A percentile compares a stretch with the other conserved stretches of the same genome.
These are phyloP conservation scores for Chlorella vulgaris DNA, from an alignment of 139 green algal genomes.

Conservation along the genomic window DNA sequence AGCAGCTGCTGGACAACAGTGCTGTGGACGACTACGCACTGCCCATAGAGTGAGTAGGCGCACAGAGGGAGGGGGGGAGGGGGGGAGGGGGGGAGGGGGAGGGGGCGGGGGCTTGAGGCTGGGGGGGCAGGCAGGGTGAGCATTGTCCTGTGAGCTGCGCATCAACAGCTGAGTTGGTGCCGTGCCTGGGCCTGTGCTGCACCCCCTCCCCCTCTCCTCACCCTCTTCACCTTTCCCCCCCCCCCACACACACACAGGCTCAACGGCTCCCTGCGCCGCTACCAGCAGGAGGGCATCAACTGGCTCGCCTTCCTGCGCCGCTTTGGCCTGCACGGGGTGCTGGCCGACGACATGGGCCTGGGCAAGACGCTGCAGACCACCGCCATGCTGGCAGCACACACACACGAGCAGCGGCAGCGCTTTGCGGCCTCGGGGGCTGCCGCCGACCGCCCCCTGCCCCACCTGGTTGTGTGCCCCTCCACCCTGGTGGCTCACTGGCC, in stretches of 20 bases:
- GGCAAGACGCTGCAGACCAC: constrained; percentile 78
- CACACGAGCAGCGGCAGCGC: constrained; percentile 25
- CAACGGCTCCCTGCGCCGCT: constrained; percentile 68
- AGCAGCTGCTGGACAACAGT: constrained; percentile 90
- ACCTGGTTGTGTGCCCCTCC: constrained; percentile 91
- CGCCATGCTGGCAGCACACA: constrained; percentile 73
- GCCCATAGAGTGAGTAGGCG: constrained; percentile 48
- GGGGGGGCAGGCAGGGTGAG: too few species aligned
- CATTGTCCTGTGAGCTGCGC: too few species aligned
- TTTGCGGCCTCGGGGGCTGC: not conserved
- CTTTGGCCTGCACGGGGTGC: constrained; percentile 93
- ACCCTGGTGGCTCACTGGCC: constrained; percentile 95
- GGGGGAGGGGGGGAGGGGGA: too few species aligned
- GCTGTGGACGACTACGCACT: constrained; percentile 73
- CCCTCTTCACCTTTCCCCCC: not conserved
- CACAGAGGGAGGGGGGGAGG: not conserved
- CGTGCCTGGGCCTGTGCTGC: too few species aligned
- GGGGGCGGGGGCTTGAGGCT: too few species aligned
- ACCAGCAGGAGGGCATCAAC: constrained; percentile 89
- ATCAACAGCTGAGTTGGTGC: too few species aligned
- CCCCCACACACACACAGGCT: constrained; percentile 10
- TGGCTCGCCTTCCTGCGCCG: constrained; percentile 97
- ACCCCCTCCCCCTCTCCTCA: not conserved
- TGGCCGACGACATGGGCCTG: constrained; percentile 97
- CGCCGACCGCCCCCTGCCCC: constrained; percentile 44